Evolutionary conservation across 208 protist species (phyloP), one percentile per base, ranked within the genome.

Genomic region (Novymonas esmeraldas): DNA sequence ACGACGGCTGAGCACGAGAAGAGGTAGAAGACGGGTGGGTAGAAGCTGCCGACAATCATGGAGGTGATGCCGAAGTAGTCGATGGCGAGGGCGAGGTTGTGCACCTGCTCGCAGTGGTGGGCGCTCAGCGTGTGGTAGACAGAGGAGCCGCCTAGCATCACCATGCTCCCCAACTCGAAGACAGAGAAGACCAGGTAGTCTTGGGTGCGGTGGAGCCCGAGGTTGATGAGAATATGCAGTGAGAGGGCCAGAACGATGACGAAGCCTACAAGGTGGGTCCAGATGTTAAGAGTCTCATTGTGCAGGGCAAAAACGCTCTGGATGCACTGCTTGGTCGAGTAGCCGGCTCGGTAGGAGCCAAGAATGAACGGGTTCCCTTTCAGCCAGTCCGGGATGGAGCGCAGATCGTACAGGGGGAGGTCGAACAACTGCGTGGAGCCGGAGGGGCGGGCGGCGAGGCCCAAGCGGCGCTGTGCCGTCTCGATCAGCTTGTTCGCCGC

Each of bases 211-310:
- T 59, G 57, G 31, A 82, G 49, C 29, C 62, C 59, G 33, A 66
- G 54, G 57, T 82, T 86, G 1, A 95, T 11, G 4, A 82, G 29
- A 36, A 68, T 74, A 44, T 74, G 55, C n/a, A 87, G 44, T 2
- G 78, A 73, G 20, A 95, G 61, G 10, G 51, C 58, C 11, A 88
- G 14, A 64, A 91, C 91, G 24, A 88, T 45, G 38, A 96, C 13
- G 48, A 86, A 86, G n/a, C 87, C 85, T n/a, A 82, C 16, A 18
- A 85, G 73, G 79, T 96, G 91, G 2, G 85, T 89, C 87, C 86
- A 95, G 20, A 96, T 71, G 73, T 94, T 96, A 38, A 93, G 50
- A 22, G 89, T 89, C 63, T 96, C 92, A 69, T 96, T 96, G 78
- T 96, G 92, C 54, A 89, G 58, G 3, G 70, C 58, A 59, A 93